phyloP scores from a whole-genome alignment of 805 yeast species.

The Jamesozyma piceae region DNA sequence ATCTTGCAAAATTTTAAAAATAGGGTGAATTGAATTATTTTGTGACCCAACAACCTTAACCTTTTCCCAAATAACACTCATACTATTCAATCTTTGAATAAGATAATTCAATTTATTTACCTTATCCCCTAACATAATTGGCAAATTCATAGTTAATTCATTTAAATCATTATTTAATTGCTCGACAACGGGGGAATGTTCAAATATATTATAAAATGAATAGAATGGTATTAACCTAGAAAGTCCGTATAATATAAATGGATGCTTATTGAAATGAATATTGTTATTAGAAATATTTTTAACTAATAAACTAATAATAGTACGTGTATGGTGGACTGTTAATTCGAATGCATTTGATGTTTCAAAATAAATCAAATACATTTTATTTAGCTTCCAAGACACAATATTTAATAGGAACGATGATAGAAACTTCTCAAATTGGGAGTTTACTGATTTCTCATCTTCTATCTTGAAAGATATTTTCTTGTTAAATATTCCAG shows the following conservation, averaged over 20 bases:
- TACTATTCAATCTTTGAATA: slow-evolving; percentile 13
- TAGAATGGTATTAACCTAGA: slow-evolving; percentile 20
- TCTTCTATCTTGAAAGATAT: slow-evolving; percentile 2
- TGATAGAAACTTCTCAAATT: slow-evolving; percentile 20
- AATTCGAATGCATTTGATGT: slow-evolving; percentile 13
- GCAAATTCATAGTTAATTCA: slow-evolving; percentile 14
- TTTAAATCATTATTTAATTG: slow-evolving; percentile 16
- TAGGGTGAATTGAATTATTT: slow-evolving; percentile 20
- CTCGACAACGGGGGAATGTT: slow-evolving; percentile 10
- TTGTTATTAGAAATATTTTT: slow-evolving; percentile 12
- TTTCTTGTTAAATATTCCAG: slow-evolving; percentile 14
- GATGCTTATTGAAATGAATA: slow-evolving; percentile 17
- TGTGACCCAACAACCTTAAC: slow-evolving; percentile 15
- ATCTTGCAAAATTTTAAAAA: slow-evolving; percentile 18
- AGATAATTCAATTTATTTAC: slow-evolving; percentile 9
- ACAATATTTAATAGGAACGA: slow-evolving; percentile 14
- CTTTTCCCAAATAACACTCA: slow-evolving; percentile 18
- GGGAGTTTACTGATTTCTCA: slow-evolving; percentile 11
- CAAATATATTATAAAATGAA: slow-evolving; percentile 19
- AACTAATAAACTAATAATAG: slow-evolving; percentile 16
- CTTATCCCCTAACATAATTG: slow-evolving; percentile 11
- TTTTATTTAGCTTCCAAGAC: slow-evolving; percentile 24
- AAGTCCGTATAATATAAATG: slow-evolving; percentile 16
- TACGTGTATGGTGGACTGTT: slow-evolving; percentile 12
- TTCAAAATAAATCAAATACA: slow-evolving; percentile 18